These are phyloP conservation scores for Chlamydomonas urium DNA, from an alignment of 139 green algal genomes.

Conservation along the genomic window DNA sequence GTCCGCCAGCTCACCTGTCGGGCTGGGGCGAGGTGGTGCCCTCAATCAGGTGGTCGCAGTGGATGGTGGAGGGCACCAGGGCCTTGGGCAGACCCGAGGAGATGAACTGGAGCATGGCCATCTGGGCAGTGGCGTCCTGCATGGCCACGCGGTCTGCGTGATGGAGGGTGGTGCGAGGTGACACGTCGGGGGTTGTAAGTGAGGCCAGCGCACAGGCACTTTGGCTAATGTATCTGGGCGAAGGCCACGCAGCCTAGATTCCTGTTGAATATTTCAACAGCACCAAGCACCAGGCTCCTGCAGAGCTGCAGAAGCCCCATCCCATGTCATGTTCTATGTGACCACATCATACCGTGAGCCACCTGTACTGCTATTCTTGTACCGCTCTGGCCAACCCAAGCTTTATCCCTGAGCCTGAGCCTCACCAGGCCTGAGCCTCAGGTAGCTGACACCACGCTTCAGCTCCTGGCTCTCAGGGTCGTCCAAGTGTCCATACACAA, in stretches of 20 bases:
- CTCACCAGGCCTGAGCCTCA: slow-evolving; percentile 80
- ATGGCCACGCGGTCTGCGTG: slow-evolving; percentile 91
- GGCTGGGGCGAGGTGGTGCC: slow-evolving; percentile 83
- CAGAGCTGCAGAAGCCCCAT: too few relatives aligned
- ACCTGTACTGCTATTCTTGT: too few relatives aligned
- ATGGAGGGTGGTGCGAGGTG: neutral
- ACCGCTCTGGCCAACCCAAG: too few relatives aligned
- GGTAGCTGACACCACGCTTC: slow-evolving; percentile 79
- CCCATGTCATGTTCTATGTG: too few relatives aligned
- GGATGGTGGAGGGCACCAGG: slow-evolving; percentile 89
- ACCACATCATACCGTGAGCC: too few relatives aligned
- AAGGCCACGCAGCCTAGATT: too few relatives aligned
- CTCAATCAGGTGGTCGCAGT: slow-evolving; percentile 96
- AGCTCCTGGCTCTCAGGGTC: slow-evolving; percentile 82
- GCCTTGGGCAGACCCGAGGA: slow-evolving; percentile 86
- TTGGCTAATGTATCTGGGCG: too few relatives aligned
- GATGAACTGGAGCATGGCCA: slow-evolving; percentile 97
- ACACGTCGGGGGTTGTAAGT: too few relatives aligned
- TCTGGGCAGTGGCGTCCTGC: slow-evolving; percentile 95
- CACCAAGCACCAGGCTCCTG: neutral
- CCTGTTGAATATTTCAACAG: too few relatives aligned
- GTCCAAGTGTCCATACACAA: slow-evolving; percentile 93
- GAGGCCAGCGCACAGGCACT: too few relatives aligned
- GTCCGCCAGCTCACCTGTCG: slow-evolving; percentile 76
- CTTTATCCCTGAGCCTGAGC: too few relatives aligned